These are phyloP conservation scores for Sutorius australiensis DNA, from an alignment of 768 basidiomycete genomes.

Conservation along the genomic window DNA sequence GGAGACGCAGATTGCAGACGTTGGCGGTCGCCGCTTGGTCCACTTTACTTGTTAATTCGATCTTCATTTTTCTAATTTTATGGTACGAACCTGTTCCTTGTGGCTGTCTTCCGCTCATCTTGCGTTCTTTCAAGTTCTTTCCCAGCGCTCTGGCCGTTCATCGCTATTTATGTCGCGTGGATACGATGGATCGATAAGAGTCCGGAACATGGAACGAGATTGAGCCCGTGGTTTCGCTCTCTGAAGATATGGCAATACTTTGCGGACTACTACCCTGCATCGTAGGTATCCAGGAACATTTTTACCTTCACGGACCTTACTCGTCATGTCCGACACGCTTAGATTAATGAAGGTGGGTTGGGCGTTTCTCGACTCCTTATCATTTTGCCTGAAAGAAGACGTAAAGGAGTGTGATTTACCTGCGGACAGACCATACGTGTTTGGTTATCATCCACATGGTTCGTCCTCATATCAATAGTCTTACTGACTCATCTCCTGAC, in stretches of 20 bases:
- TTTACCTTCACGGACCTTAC: neutral
- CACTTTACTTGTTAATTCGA: slow-evolving; percentile 65
- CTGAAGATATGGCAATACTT: slow-evolving; percentile 81
- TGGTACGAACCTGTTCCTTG: slow-evolving; percentile 49
- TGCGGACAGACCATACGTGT: slow-evolving; percentile 88
- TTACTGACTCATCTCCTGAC: slow-evolving; percentile 1
- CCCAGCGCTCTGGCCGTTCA: slow-evolving; percentile 83
- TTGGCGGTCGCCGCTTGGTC: slow-evolving; percentile 87
- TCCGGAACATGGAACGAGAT: slow-evolving; percentile 68
- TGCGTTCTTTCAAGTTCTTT: slow-evolving; percentile 58
- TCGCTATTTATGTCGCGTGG: slow-evolving; percentile 80
- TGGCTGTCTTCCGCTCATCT: neutral
- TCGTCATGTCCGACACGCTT: neutral
- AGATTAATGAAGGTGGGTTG: slow-evolving; percentile 35
- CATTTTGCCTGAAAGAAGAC: neutral
- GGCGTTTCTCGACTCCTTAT: neutral
- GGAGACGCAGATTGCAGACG: slow-evolving; percentile 84
- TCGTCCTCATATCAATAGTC: slow-evolving; percentile 16
- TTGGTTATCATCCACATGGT: slow-evolving; percentile 99
- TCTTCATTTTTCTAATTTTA: slow-evolving; percentile 69
- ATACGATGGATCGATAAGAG: slow-evolving; percentile 68
- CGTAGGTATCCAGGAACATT: slow-evolving; percentile 51
- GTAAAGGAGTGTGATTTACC: slow-evolving; percentile 80
- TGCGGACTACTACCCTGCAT: slow-evolving; percentile 87
- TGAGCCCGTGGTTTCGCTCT: slow-evolving; percentile 71